phyloP scores from a whole-genome alignment of 2,329 filamentous ascomycete species.

The Calonectria ilicicola region DNA sequence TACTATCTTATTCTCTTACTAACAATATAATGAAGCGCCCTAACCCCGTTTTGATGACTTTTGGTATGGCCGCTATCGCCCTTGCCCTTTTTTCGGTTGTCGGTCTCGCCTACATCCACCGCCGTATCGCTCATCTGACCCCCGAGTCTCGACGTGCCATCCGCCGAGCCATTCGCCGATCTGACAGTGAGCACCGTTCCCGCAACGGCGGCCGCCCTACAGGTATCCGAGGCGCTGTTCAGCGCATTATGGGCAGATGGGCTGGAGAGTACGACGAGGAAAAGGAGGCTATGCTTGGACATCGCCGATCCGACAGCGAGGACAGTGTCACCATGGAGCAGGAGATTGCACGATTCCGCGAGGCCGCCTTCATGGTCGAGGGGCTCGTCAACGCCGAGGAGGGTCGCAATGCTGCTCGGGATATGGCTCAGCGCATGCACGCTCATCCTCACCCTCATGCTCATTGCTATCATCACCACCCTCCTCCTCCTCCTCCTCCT shows the following conservation, averaged over 20 bases:
- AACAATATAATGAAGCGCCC: conserved; percentile 24
- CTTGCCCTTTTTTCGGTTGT: conserved; percentile 42
- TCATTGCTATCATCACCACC: conserved; percentile 17
- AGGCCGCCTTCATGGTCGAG: conserved; percentile 58
- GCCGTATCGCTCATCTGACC: conserved; percentile 31
- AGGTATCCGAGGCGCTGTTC: conserved; percentile 43
- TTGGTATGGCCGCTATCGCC: conserved; percentile 40
- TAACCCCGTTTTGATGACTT: conserved; percentile 34
- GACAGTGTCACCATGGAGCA: conserved; percentile 57
- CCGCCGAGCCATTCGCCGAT: conserved; percentile 39
- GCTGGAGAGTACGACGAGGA: conserved; percentile 36
- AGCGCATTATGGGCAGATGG: conserved; percentile 47
- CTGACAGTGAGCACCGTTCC: conserved; percentile 42
- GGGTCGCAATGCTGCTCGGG: conserved; percentile 33
- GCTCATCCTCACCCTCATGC: conserved; percentile 14
- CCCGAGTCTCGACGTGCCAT: conserved; percentile 37
- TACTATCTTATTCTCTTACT: not conserved
- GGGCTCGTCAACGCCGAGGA: conserved; percentile 60
- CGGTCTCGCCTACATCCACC: conserved; percentile 39
- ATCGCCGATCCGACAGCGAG: conserved; percentile 23
- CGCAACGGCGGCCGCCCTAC: conserved; percentile 38
- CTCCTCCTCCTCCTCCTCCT: conserved; percentile 19
- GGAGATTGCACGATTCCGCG: conserved; percentile 61
- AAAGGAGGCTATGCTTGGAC: conserved; percentile 36
- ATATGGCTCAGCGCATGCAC: conserved; percentile 6